Base-by-base conservation (phyloP, 192 early-diverging fungal species). In the Helicostylum pulchrum region DNA sequence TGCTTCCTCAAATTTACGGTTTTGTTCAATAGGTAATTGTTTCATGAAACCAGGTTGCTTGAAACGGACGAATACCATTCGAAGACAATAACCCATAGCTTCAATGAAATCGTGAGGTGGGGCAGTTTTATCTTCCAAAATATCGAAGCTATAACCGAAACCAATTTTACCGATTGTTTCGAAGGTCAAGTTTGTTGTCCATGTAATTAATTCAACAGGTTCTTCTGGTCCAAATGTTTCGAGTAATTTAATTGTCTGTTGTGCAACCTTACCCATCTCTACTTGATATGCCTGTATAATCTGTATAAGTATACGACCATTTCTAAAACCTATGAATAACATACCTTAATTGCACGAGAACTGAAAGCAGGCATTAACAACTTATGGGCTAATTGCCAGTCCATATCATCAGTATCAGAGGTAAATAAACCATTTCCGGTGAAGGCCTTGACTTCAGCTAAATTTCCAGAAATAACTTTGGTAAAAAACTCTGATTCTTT, bases 381-480 rank as follows among this genome's bases (percentile, higher is more conserved):
- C 54, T 80, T 82, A 63, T 87, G 85, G 9, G 78, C 83, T 7
- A 83, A 68, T 36, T 71, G 56, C 85, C 85, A 87, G 17, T 82
- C 74, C 26, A 74, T 72, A 50, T 80, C 78, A 26, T 70, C 69
- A 23, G 74, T 77, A 31, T 78, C 63, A 2, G 76, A 73, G 3
- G 85, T 87, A 36, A 84, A 80, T 17, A 84, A 51, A 39, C 83
- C 81, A 15, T 74, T 61, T 39, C 82, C 80, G 36, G 59, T 80
- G 26, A 86, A 65, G 0, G 66, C 8, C 39, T 80, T 78, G 3
- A 84, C 53, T 50, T 83, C 84, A 10, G 21, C 36, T 4, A 84
- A 60, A 10, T 58, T 53, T 21, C 53, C 51, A 46, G 43, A 53
- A 23, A 80, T 65, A 20, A 64, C 66, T 62, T 86, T 84, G 19